These are phyloP conservation scores for Allodekkera sacchari DNA, from an alignment of 805 yeast genomes.

Conservation along the genomic window DNA sequence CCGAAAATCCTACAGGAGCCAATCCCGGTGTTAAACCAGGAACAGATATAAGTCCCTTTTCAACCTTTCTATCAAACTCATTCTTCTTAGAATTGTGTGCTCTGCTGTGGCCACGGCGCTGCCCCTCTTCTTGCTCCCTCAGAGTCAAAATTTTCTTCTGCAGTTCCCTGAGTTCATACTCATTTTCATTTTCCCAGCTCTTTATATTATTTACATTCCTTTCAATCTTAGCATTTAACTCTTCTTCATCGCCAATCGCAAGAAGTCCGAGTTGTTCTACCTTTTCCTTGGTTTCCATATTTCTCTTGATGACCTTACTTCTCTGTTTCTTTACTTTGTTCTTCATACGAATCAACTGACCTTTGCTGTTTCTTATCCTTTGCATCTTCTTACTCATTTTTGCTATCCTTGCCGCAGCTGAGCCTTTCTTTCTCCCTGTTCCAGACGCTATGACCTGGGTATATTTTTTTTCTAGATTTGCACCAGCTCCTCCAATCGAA, in stretches of 20 bases:
- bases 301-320: conserved; percentile 10
- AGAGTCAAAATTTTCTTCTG: conserved; percentile 36
- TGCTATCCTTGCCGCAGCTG: conserved; percentile 20
- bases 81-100: conserved; percentile 15
- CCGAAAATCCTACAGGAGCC: conserved; percentile 69
- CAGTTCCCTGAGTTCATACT: conserved; percentile 32
- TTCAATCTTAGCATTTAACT: conserved; percentile 30
- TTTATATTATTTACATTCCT: conserved; percentile 30
- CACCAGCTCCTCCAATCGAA: conserved; percentile 2
- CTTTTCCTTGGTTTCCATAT: conserved; percentile 7
- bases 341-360: conserved; percentile 10
- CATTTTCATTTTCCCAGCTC: conserved; percentile 24
- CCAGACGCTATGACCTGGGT: conserved; percentile 2
- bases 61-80: conserved; percentile 32
- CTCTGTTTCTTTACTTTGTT: conserved; percentile 11
- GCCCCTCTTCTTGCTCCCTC: conserved; percentile 33
- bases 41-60: conserved; percentile 34
- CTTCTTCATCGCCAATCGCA: conserved; percentile 21
- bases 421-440: conserved; percentile 1
- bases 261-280: conserved; percentile 17
- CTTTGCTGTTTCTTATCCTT: conserved; percentile 10
- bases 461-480: conserved; percentile 4
- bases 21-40: conserved; percentile 79
- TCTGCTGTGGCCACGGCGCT: conserved; percentile 12
- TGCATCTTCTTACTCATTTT: conserved; percentile 12